Evolutionary conservation across 1,284 basidiomycete species (phyloP).

Genomic region (Hemileccinum hortonii): DNA sequence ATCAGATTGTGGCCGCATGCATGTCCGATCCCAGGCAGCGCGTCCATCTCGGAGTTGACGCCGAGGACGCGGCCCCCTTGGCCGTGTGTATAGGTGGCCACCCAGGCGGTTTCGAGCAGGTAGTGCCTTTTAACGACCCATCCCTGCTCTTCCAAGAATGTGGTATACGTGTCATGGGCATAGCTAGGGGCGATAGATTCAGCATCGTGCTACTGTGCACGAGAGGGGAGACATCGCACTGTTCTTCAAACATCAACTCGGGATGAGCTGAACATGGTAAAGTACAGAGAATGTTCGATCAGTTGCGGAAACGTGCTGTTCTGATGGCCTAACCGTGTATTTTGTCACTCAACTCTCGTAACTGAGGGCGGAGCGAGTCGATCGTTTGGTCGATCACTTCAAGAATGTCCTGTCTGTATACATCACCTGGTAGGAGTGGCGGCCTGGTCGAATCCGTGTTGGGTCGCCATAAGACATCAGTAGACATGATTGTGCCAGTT

Average conservation of each 20-base stretch:
- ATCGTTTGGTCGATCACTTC: slow-evolving; percentile 59
- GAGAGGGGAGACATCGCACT: slow-evolving; percentile 36
- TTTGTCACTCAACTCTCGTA: slow-evolving; percentile 65
- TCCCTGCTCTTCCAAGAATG: slow-evolving; percentile 57
- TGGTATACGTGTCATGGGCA: slow-evolving; percentile 56
- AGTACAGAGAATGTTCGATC: neutral
- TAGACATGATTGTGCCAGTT: slow-evolving; percentile 19
- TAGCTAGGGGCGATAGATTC: slow-evolving; percentile 34
- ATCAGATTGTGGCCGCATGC: slow-evolving; percentile 83
- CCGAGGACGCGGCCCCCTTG: slow-evolving; percentile 59
- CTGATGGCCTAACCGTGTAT: slow-evolving; percentile 53
- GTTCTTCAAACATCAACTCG: slow-evolving; percentile 58
- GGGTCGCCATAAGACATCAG: slow-evolving; percentile 30
- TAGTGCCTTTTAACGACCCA: slow-evolving; percentile 60
- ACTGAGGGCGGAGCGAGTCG: slow-evolving; percentile 50
- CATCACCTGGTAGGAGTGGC: slow-evolving; percentile 19
- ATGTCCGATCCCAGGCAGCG: slow-evolving; percentile 65
- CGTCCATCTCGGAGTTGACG: slow-evolving; percentile 76
- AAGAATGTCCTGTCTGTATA: slow-evolving; percentile 42
- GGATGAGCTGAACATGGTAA: slow-evolving; percentile 49
- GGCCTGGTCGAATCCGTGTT: slow-evolving; percentile 20
- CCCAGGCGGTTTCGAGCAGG: slow-evolving; percentile 70
- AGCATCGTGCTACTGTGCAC: neutral
- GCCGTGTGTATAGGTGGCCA: slow-evolving; percentile 61
- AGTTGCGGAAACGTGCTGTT: slow-evolving; percentile 1